Conservation (phyloP, 1,284 basidiomycete species). For the Clitocybe nebularis region DNA sequence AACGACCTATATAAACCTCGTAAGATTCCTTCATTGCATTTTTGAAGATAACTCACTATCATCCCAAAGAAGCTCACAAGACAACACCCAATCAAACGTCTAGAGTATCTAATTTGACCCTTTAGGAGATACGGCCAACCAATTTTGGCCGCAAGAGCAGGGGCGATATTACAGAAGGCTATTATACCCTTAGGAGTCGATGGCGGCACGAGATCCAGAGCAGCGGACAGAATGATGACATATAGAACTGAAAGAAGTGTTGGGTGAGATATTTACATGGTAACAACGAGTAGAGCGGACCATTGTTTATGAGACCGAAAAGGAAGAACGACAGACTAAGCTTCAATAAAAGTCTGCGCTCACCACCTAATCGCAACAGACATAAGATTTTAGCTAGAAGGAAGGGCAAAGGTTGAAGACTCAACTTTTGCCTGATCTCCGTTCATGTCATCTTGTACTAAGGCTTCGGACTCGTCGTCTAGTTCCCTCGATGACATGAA, state of each 20-base stretch:
- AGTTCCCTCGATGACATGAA: constrained; percentile 1
- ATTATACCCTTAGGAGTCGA: constrained; percentile 92
- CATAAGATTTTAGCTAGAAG: not conserved
- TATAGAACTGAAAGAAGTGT: constrained; percentile 66
- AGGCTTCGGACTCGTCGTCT: constrained; percentile 10
- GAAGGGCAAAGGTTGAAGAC: not conserved
- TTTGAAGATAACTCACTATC: constrained; percentile 47
- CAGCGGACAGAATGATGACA: constrained; percentile 95
- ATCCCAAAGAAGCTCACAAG: constrained; percentile 75
- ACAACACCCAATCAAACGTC: constrained; percentile 76
- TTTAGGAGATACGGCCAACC: constrained; percentile 90
- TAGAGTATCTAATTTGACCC: constrained; percentile 76
- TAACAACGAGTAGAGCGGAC: constrained; percentile 24
- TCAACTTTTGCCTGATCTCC: constrained; percentile 3
- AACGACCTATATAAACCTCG: constrained; percentile 62
- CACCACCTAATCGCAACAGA: constrained; percentile 9
- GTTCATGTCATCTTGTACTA: constrained; percentile 3
- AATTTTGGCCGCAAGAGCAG: constrained; percentile 80
- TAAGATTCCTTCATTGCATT: constrained; percentile 18
- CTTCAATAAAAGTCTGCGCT: constrained; percentile 29
- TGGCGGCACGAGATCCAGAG: constrained; percentile 89
- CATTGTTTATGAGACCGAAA: constrained; percentile 60
- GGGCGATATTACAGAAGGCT: constrained; percentile 87
- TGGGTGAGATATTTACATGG: not conserved
- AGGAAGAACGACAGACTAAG: constrained; percentile 56